phyloP scores from a whole-genome alignment of 176 grass and related monocot species.

The Dendrocalamus sinicus region DNA sequence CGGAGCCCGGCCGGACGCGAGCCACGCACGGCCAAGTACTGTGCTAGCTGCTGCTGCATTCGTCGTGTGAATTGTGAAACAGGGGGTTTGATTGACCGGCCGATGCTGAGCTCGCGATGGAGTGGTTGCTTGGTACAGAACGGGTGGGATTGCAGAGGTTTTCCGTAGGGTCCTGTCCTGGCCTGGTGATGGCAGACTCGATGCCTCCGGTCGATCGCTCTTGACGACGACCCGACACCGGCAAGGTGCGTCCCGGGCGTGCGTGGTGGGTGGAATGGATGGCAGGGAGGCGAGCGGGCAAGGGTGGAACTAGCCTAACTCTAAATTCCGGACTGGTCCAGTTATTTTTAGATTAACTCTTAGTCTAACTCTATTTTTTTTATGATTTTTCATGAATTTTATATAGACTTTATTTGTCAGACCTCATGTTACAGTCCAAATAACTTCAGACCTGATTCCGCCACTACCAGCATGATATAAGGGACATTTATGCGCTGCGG shows the following conservation, averaged over 20 bases:
- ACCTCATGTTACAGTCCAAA: no score
- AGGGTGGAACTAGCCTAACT: no score
- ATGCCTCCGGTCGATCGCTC: not conserved
- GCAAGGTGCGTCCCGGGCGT: not conserved
- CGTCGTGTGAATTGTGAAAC: slow-evolving; percentile 9
- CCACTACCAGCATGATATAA: no score
- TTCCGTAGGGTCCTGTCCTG: not conserved
- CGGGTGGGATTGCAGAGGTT: slow-evolving; percentile 11
- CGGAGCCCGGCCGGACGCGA: not conserved
- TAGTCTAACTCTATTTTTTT: no score
- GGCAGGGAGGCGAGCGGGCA: not conserved
- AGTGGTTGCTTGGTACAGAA: not conserved
- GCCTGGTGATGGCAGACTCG: not conserved
- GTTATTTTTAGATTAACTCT: no score
- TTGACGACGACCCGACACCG: not conserved
- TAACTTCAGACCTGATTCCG: rapidly evolving
- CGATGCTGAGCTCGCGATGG: not conserved
- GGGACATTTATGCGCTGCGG: not conserved
- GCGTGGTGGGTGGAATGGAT: not conserved
- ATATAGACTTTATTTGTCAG: no score
- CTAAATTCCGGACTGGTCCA: rapidly evolving
- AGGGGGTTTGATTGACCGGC: not conserved
- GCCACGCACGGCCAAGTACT: not conserved
- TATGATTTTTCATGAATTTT: no score
- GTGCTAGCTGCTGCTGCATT: not conserved